A percentile compares a stretch with the other conserved stretches of the same genome.
phyloP scores from a whole-genome alignment of 2,329 filamentous ascomycete species.

The Aspergillus thermomutatus region DNA sequence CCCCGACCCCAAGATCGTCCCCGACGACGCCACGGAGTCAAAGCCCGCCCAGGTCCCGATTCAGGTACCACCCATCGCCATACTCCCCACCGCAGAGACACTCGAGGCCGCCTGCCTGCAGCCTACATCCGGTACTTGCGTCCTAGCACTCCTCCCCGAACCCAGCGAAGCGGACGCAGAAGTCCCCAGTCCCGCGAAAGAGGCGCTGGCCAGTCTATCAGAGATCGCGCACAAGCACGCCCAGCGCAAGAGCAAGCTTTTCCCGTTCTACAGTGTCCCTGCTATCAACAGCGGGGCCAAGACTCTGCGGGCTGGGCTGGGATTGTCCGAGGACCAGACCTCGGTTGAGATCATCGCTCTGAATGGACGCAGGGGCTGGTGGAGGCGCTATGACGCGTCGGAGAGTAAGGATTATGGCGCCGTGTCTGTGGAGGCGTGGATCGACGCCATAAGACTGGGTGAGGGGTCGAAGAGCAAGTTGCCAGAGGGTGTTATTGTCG shows the following conservation, averaged over 20 bases:
- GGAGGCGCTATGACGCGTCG: constrained; percentile 64
- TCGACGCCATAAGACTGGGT: constrained; percentile 86
- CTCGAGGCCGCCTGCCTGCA: constrained; percentile 71
- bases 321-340: constrained; percentile 51
- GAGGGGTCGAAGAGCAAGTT: constrained; percentile 78
- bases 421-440: constrained; percentile 72
- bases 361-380: constrained; percentile 85
- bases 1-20: constrained; percentile 47
- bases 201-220: constrained; percentile 62
- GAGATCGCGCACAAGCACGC: constrained; percentile 74
- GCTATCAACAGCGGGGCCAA: constrained; percentile 56
- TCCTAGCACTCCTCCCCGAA: constrained; percentile 68
- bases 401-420: constrained; percentile 49
- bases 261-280: constrained; percentile 79
- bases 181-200: constrained; percentile 38
- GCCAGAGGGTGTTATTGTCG: constrained; percentile 57
- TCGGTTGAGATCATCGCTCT: constrained; percentile 71
- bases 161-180: constrained; percentile 51
- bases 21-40: constrained; percentile 30
- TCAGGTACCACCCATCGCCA: constrained; percentile 60
- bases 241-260: constrained; percentile 63
- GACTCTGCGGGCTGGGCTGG: constrained; percentile 59
- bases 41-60: constrained; percentile 51
- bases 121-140: constrained; percentile 74
- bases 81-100: constrained; percentile 61